These are phyloP conservation scores for Comarum palustre DNA, from an alignment of 306 rosid species.

Conservation along the genomic window DNA sequence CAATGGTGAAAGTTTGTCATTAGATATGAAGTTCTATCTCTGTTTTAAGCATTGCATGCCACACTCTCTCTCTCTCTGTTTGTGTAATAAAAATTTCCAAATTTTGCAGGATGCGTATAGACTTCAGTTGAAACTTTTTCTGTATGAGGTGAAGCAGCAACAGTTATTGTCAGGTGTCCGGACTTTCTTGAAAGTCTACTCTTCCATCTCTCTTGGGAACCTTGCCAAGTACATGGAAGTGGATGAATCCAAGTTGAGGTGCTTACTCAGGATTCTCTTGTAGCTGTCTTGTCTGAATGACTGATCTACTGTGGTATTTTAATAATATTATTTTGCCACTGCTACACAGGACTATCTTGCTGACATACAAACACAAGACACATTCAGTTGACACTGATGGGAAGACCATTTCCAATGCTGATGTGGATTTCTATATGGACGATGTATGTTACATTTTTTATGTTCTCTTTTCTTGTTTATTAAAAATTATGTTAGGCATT, in stretches of 20 bases:
- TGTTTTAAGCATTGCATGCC: neutral
- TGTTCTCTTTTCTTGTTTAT: slow-evolving; percentile 7
- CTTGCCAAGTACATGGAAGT: slow-evolving; percentile 96
- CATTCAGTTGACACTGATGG: slow-evolving; percentile 80
- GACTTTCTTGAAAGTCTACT: slow-evolving; percentile 84
- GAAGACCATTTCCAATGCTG: slow-evolving; percentile 79
- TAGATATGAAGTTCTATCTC: neutral
- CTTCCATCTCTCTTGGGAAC: slow-evolving; percentile 72
- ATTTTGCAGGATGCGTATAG: slow-evolving; percentile 86
- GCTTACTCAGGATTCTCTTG: slow-evolving; percentile 5
- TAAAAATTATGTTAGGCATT: neutral
- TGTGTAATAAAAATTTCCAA: slow-evolving; percentile 17
- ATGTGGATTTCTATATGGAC: slow-evolving; percentile 78
- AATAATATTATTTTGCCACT: slow-evolving; percentile 14
- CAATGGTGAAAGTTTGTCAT: neutral
- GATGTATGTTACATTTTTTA: slow-evolving; percentile 51
- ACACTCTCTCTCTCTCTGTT: slow-evolving; percentile 4
- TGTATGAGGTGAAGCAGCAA: slow-evolving; percentile 96
- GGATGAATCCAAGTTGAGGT: slow-evolving; percentile 93
- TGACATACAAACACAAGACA: slow-evolving; percentile 92
- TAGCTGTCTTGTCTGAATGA: neutral
- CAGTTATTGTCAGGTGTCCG: slow-evolving; percentile 82
- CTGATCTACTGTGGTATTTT: neutral
- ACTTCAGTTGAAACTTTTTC: slow-evolving; percentile 87
- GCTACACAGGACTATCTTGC: slow-evolving; percentile 72